Evolutionary conservation across 2,329 filamentous ascomycete genomes (phyloP).

Genomic region (Mycocentrospora acerina): DNA sequence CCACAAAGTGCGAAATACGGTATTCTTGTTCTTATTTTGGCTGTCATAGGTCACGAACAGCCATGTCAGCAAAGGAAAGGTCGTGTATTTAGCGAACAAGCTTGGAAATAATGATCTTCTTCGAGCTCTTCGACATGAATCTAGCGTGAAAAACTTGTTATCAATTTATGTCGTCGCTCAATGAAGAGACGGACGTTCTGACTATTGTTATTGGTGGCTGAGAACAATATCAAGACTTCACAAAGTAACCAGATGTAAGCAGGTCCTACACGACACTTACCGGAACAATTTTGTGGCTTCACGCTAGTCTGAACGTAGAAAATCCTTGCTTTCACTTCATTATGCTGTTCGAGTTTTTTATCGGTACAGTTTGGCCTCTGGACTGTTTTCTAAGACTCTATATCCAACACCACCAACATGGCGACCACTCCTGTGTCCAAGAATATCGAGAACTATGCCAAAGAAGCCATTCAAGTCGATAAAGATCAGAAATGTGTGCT

Average conservation of each 20-base stretch:
- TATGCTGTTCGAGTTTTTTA: slow-evolving; percentile 4
- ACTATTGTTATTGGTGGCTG: slow-evolving; percentile 2
- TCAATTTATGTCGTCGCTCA: not conserved
- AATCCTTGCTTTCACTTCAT: slow-evolving; percentile 13
- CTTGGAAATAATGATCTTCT: too few relatives aligned
- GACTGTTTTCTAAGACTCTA: too few relatives aligned
- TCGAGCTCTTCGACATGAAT: too few relatives aligned
- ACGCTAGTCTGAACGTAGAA: slow-evolving; percentile 21
- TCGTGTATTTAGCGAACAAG: too few relatives aligned
- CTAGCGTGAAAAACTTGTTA: too few relatives aligned
- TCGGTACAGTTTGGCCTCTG: too few relatives aligned
- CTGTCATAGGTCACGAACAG: too few relatives aligned
- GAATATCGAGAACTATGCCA: slow-evolving; percentile 14
- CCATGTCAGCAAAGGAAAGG: too few relatives aligned
- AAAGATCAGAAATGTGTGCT: slow-evolving; percentile 24
- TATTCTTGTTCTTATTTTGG: not conserved
- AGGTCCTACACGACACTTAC: slow-evolving; percentile 4
- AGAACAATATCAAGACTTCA: slow-evolving; percentile 40
- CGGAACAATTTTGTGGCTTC: slow-evolving; percentile 1
- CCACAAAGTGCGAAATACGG: too few relatives aligned
- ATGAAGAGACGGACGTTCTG: too few relatives aligned
- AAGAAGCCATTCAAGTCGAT: slow-evolving; percentile 8
- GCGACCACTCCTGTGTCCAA: slow-evolving; percentile 12
- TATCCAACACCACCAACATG: slow-evolving; percentile 12
- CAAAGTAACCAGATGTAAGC: slow-evolving; percentile 21